Percentiles rank a stretch among this genome's conserved stretches.
Conservation (phyloP, 768 basidiomycete genomes). For the Obba rivulosa region DNA sequence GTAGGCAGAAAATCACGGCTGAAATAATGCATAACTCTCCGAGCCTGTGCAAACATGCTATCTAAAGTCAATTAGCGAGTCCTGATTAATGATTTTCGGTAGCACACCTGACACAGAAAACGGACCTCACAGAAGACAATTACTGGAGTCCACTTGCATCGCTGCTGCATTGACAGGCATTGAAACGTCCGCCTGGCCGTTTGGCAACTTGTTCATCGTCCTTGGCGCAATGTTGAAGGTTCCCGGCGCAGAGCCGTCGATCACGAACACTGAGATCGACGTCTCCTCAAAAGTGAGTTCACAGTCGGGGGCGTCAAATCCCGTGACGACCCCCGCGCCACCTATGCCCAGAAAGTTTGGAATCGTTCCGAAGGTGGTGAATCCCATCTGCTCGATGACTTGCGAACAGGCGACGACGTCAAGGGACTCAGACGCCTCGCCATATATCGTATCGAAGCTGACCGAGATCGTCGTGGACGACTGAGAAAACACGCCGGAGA, state of each 20-base stretch:
- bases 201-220: constrained; percentile 26
- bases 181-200: constrained; percentile 16
- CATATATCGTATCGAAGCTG: constrained; percentile 46
- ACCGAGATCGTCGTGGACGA: constrained; percentile 17
- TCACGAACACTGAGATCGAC: constrained; percentile 43
- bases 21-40: too few relatives aligned
- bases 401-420: constrained; percentile 43
- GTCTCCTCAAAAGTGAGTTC: constrained; percentile 42
- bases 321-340: constrained; percentile 44
- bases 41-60: too few relatives aligned
- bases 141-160: constrained; percentile 19
- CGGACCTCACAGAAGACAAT: constrained; percentile 43
- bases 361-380: constrained; percentile 44
- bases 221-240: constrained; percentile 33
- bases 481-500: constrained; percentile 7
- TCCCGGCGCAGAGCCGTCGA: constrained; percentile 38
- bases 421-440: constrained; percentile 36
- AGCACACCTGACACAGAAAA: too few relatives aligned
- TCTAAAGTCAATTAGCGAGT: too few relatives aligned
- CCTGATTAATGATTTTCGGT: too few relatives aligned
- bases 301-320: constrained; percentile 48
- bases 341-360: constrained; percentile 59
- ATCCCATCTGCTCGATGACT: constrained; percentile 31
- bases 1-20: too few relatives aligned
- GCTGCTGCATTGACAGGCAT: constrained; percentile 22